Evolutionary conservation across 208 protist species (phyloP), one percentile per base, ranked within the genome.

Genomic region (Acanthamoeba sp.): DNA sequence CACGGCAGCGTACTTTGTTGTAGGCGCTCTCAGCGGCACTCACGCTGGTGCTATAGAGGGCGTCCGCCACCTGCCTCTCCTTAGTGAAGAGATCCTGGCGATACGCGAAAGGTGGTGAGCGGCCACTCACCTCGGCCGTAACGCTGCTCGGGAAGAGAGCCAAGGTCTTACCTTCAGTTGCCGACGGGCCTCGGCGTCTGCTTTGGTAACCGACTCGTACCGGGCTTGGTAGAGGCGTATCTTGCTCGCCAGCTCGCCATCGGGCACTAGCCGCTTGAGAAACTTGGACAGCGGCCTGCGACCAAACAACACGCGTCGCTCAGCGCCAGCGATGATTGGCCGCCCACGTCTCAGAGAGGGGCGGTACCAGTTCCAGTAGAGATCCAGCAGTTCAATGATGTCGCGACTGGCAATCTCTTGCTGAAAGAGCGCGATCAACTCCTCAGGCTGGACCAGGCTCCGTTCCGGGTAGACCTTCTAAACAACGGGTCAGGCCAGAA

Each of bases 321-420:
- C 45, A 16, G 16, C 45, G 45, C 45, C 10, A 50, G 45, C 45
- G 12, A 50, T 16, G 45, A 50, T 50, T 50, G 16, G 45, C 45
- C 45, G 12, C 45, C 16, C 6, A 24, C 57, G 24, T 29, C 14
- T 0, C 14, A 27, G 55, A 62, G 57, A 12, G 32, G 40, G 66
- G 36, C 32, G 14, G 69, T 78, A 78, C 69, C 69, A 78, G 4
- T 78, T 24, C 69, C 69, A 78, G 69, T 78, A 78, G 34, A 45
- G 34, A 78, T 78, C 69, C 32, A 78, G 69, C 69, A 78, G 69
- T 14, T 78, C 69, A 22, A n/a, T n/a, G 5, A 78, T 12, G 12
- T 78, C 69, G 38, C 38, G 69, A 6, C 32, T 7, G 16, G n/a
- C 32, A 24, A 78, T 10, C 69, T 78, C 69, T 14, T 27, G 6